Base-by-base conservation (phyloP, 2,329 filamentous ascomycete genomes). In the Botrytis hyacinthi region DNA sequence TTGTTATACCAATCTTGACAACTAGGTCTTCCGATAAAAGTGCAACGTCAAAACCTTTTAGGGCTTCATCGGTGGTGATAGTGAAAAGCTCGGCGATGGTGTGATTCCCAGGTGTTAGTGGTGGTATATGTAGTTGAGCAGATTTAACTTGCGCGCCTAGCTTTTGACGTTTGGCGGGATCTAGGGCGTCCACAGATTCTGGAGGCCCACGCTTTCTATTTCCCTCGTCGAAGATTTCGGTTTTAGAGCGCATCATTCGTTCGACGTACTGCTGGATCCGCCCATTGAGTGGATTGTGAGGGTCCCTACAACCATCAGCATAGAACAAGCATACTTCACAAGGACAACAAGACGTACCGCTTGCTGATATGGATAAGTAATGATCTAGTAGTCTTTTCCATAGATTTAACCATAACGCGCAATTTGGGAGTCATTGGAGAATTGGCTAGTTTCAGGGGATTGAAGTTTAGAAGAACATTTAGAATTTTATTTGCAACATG, bases 381-480 rank as follows among this genome's bases (percentile, higher is more conserved):
- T 77, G 94, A 90, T 78, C 94, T 89, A 4, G 93, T 93, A 37
- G 96, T 99, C 81, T 97, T 94, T 82, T 98, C 95, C 90, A 99
- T 96, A 8, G 95, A 98, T 82, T 91, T 94, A 75, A 97, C 88
- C 78, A 95, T 89, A 74, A 99, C 92, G 78, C 92, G 94, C 68
- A 89, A 88, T 80, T 91, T 93, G 4, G 93, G 88, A 0, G 92
- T 95, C 85, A 97, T 88, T 5, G 92, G 91, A 2, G 90, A 89
- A 78, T 89, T 92, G 73, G 92, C 93, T 76, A 93, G 88, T 82
- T 92, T 94, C 62, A 98, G 84, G 0, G 96, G 96, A 80, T 97
- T 97, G 86, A 98, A 99, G 81, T 90, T 94, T 77, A 99, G 86
- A 44, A 98, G 87, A 26, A 93, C 90, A 80, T 91, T 93, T 76